phyloP scores from a whole-genome alignment of 768 basidiomycete genomes.

The Trametopsis cervina region DNA sequence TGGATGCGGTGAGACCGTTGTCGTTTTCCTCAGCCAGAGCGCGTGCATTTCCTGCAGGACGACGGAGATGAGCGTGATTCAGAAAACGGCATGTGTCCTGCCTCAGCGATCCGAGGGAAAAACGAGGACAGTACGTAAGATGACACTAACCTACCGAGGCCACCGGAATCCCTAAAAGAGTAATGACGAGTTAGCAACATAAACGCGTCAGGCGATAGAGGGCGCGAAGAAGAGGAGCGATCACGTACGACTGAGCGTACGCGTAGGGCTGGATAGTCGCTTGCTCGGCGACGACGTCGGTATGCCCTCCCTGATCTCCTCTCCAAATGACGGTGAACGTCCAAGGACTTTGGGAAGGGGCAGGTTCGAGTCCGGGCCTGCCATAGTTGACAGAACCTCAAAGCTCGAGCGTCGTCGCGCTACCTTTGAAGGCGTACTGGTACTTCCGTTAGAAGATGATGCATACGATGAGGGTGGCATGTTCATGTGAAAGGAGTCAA shows the following conservation, averaged over 20 bases:
- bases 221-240: not conserved
- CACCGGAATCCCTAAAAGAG: constrained; percentile 35
- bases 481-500: constrained; percentile 13
- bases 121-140: constrained; percentile 2
- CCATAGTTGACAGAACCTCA: constrained; percentile 62
- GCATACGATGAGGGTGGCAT: constrained; percentile 18
- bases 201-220: not conserved
- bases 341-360: constrained; percentile 59
- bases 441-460: constrained; percentile 5
- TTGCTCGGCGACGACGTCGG: constrained; percentile 45
- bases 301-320: constrained; percentile 66
- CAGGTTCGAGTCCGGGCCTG: constrained; percentile 69
- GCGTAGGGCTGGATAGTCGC: constrained; percentile 64
- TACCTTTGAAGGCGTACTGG: constrained; percentile 28
- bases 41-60: constrained; percentile 65
- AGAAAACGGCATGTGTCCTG: too few relatives aligned
- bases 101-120: too few relatives aligned
- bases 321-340: constrained; percentile 26
- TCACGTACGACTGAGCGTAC: constrained; percentile 72
- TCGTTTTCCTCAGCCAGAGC: constrained; percentile 71
- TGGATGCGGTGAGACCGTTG: constrained; percentile 27
- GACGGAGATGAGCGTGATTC: not conserved
- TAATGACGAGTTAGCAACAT: not conserved
- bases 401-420: constrained; percentile 57
- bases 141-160: constrained; percentile 63